A percentile compares a stretch with the other conserved stretches of the same genome.
Evolutionary conservation across 192 early-diverging fungal species (phyloP).

Genomic region (Ambispora gerdemannii): DNA sequence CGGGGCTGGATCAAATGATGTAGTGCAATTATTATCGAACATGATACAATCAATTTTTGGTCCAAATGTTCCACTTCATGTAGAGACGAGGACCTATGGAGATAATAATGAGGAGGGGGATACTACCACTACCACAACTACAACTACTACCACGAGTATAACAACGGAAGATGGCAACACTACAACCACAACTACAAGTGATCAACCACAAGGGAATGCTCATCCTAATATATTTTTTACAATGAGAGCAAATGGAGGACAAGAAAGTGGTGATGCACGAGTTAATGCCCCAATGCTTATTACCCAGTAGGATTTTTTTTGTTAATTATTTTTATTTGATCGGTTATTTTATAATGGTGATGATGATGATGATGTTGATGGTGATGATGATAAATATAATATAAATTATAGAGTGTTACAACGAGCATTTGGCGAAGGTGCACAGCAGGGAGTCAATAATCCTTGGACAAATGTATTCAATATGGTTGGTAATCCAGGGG

Average conservation of each 20-base stretch:
- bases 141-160: conserved; percentile 19
- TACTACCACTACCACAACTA: conserved; percentile 17
- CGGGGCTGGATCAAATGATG: conserved; percentile 5
- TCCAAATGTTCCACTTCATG: conserved; percentile 23
- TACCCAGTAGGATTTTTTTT: neutral
- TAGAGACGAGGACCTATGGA: conserved; percentile 31
- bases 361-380: too few species aligned
- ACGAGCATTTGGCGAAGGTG: conserved; percentile 26
- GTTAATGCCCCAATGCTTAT: conserved; percentile 1
- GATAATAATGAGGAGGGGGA: conserved; percentile 21
- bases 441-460: neutral
- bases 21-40: conserved; percentile 18
- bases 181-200: neutral
- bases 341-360: conserved; percentile 28
- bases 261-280: neutral
- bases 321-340: neutral
- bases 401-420: conserved; percentile 30
- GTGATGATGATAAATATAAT: conserved; percentile 32
- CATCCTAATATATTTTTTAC: conserved; percentile 29
- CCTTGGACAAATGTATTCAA: conserved; percentile 29
- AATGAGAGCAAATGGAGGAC: conserved; percentile 29
- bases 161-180: neutral
- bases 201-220: conserved; percentile 2
- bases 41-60: neutral
- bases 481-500: conserved; percentile 54